phyloP scores from a whole-genome alignment of 2,329 filamentous ascomycete genomes.

The Huntiella bhutanensis region DNA sequence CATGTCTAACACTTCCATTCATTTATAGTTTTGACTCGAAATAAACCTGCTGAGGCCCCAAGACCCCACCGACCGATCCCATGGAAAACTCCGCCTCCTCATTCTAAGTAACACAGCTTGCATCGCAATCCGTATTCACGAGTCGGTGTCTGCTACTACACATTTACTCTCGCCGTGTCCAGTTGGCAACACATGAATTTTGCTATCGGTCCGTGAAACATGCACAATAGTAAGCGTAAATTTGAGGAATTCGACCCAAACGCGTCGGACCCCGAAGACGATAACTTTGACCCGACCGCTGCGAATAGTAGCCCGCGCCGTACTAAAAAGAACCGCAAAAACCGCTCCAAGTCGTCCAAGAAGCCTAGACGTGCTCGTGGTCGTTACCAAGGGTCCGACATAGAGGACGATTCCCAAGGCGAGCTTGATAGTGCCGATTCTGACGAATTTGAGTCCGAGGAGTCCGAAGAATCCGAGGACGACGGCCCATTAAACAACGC shows the following conservation, averaged over 20 bases:
- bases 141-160: too few species aligned
- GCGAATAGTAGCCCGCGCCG: slow-evolving; percentile 24
- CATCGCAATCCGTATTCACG: too few species aligned
- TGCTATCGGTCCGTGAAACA: slow-evolving; percentile 11
- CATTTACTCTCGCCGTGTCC: too few species aligned
- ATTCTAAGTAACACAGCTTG: too few species aligned
- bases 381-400: slow-evolving; percentile 40
- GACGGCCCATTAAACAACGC: slow-evolving; percentile 27
- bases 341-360: slow-evolving; percentile 17
- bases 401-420: slow-evolving; percentile 38
- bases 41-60: too few species aligned
- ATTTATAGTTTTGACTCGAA: too few species aligned
- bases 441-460: slow-evolving; percentile 28
- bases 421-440: slow-evolving; percentile 30
- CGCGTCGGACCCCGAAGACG: slow-evolving; percentile 46
- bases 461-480: slow-evolving; percentile 21
- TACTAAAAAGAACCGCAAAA: slow-evolving; percentile 19
- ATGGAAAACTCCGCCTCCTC: too few species aligned
- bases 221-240: slow-evolving; percentile 35
- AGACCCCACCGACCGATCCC: too few species aligned
- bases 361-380: slow-evolving; percentile 20
- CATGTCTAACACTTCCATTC: too few species aligned
- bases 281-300: slow-evolving; percentile 40
- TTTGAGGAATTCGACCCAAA: slow-evolving; percentile 45
- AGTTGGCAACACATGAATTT: too few species aligned